These are phyloP conservation scores for Neodidymelliopsis sp. DNA, from an alignment of 2,329 filamentous ascomycete genomes.

Conservation along the genomic window DNA sequence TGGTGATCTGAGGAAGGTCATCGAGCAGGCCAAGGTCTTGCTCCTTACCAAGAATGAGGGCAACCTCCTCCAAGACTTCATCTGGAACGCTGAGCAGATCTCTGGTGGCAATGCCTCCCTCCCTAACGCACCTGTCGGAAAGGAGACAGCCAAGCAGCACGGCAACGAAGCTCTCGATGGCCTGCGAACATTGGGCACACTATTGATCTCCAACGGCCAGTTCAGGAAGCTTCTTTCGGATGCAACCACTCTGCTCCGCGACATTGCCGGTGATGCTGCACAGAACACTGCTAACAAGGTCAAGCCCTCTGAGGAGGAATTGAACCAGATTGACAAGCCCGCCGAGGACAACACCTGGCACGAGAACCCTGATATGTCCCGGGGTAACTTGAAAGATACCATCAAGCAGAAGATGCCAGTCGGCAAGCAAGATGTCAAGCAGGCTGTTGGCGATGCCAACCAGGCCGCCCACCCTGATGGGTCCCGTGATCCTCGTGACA, in stretches of 20 bases:
- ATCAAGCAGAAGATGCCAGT: conserved; percentile 66
- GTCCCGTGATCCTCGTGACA: conserved; percentile 62
- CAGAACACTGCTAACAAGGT: conserved; percentile 77
- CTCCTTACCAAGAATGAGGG: conserved; percentile 94
- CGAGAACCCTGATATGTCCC: conserved; percentile 79
- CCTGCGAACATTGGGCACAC: conserved; percentile 83
- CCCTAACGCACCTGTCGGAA: conserved; percentile 74
- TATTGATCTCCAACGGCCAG: conserved; percentile 94
- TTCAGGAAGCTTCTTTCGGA: conserved; percentile 90
- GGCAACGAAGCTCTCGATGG: conserved; percentile 84
- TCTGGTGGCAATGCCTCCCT: conserved; percentile 66
- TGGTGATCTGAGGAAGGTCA: conserved; percentile 77
- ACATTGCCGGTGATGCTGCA: conserved; percentile 91
- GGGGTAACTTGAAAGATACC: conserved; percentile 72
- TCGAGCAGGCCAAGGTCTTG: conserved; percentile 83
- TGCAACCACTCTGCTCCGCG: conserved; percentile 79
- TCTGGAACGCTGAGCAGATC: conserved; percentile 88
- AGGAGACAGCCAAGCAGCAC: conserved; percentile 81
- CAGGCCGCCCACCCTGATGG: conserved; percentile 64
- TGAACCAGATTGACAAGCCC: conserved; percentile 79
- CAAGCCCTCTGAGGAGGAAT: conserved; percentile 78
- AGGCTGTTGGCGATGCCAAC: conserved; percentile 65
- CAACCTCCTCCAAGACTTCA: conserved; percentile 93
- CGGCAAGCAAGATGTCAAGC: conserved; percentile 63
- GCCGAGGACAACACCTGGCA: conserved; percentile 95